Conservation (phyloP, 2,329 filamentous ascomycete genomes). For the Aspergillus caelatus region DNA sequence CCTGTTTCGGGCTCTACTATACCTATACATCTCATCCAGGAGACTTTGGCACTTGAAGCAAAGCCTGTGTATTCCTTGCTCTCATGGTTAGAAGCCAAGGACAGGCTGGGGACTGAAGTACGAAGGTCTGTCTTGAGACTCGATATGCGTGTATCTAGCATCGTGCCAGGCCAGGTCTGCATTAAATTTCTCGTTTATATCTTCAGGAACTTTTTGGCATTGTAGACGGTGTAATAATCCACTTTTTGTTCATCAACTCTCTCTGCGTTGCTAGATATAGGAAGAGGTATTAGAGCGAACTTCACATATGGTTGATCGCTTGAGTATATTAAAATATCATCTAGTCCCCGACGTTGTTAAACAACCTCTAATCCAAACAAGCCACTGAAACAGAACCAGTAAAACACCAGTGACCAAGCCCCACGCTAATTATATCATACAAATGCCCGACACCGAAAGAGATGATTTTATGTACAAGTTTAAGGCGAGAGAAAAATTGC, state of each 20-base stretch:
- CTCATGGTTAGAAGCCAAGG: neutral
- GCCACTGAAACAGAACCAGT: neutral
- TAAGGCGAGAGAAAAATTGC: neutral
- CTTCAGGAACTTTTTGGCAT: neutral
- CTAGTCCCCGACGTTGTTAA: neutral
- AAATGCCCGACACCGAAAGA: neutral
- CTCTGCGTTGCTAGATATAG: neutral
- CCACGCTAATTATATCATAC: conserved; percentile 9
- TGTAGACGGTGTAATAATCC: neutral
- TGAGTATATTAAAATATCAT: neutral
- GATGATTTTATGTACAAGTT: neutral
- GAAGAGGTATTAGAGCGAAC: neutral
- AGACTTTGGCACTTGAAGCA: neutral
- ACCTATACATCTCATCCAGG: neutral
- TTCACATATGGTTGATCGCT: too few relatives aligned
- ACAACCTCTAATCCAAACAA: neutral
- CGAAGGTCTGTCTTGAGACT: conserved; percentile 11
- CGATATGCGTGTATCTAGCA: conserved; percentile 17
- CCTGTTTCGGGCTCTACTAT: conserved; percentile 4
- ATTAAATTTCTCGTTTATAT: conserved; percentile 5
- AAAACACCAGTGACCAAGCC: neutral
- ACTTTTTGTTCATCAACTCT: neutral
- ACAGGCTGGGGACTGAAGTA: neutral
- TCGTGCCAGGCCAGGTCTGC: conserved; percentile 11
- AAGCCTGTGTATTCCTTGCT: conserved; percentile 3